A percentile compares a stretch with the other conserved stretches of the same genome.
Evolutionary conservation across 257 asterid species (phyloP).

Genomic region (Solanum etuberosum): DNA sequence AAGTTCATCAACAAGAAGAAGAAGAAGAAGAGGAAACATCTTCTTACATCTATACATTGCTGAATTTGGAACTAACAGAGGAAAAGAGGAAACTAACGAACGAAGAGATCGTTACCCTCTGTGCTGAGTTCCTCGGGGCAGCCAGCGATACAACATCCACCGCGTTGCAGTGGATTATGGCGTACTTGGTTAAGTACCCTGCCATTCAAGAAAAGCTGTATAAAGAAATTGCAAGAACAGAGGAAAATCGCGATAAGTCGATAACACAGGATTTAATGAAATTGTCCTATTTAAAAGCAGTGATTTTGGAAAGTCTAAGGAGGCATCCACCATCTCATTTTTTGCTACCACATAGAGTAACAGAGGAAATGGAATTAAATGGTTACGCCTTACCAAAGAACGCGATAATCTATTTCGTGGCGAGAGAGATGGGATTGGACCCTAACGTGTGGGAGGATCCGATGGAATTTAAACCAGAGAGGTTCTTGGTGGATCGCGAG

Average conservation of each 20-base stretch:
- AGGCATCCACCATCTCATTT: constrained; percentile 18
- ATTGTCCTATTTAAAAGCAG: constrained; percentile 13
- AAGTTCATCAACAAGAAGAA: neutral
- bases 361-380: constrained; percentile 6
- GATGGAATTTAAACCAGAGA: neutral
- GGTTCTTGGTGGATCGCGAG: neutral
- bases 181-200: constrained; percentile 15
- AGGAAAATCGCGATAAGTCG: neutral
- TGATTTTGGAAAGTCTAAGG: constrained; percentile 8
- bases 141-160: constrained; percentile 8
- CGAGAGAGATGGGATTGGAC: constrained; percentile 14
- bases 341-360: constrained; percentile 8
- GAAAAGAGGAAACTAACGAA: constrained; percentile 4
- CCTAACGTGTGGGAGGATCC: constrained; percentile 19
- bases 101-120: constrained; percentile 4
- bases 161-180: constrained; percentile 18
- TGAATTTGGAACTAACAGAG: constrained; percentile 5
- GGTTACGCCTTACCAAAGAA: constrained; percentile 7
- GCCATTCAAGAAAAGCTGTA: constrained; percentile 3
- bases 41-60: constrained; percentile 6
- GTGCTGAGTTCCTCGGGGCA: constrained; percentile 5
- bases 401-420: constrained; percentile 3
- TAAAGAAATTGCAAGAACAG: neutral
- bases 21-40: neutral
- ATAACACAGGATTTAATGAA: constrained; percentile 3